A percentile compares a stretch with the other conserved stretches of the same genome.
Conservation (phyloP, 352 stramenopile genomes). For the Phytophthora crassamura region DNA sequence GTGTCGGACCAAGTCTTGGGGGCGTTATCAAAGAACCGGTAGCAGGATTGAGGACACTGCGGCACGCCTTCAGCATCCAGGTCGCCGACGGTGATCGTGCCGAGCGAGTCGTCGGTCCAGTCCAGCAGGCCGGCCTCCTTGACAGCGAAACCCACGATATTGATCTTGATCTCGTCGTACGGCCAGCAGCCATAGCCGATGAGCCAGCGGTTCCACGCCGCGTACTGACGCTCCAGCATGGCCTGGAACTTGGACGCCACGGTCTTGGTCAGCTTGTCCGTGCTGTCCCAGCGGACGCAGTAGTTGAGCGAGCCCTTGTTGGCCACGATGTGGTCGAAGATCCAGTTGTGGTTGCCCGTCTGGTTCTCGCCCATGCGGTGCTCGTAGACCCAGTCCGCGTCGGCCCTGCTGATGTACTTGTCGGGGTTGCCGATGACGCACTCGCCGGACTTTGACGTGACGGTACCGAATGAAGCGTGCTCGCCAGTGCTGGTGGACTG, state of each 20-base stretch:
- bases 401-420: conserved; percentile 28
- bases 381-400: conserved; percentile 29
- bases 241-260: conserved; percentile 43
- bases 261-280: conserved; percentile 38
- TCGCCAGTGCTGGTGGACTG: conserved; percentile 18
- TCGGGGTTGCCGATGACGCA: conserved; percentile 33
- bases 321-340: conserved; percentile 52
- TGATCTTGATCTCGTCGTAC: conserved; percentile 31
- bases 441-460: conserved; percentile 33
- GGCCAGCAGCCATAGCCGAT: conserved; percentile 31
- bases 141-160: conserved; percentile 28
- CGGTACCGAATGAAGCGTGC: conserved; percentile 31
- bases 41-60: conserved; percentile 40
- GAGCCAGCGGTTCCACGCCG: conserved; percentile 47
- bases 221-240: conserved; percentile 49
- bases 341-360: conserved; percentile 40
- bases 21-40: conserved; percentile 41
- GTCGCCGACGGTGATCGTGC: conserved; percentile 36
- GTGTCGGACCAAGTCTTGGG: conserved; percentile 27
- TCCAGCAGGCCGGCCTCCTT: conserved; percentile 17
- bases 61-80: conserved; percentile 38
- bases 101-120: conserved; percentile 28
- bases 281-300: conserved; percentile 51
- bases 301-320: conserved; percentile 54
- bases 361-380: conserved; percentile 34